Evolutionary conservation across 1,284 basidiomycete genomes (phyloP), one percentile per base, ranked within the genome.

Genomic region (Acaromyces ingoldii): DNA sequence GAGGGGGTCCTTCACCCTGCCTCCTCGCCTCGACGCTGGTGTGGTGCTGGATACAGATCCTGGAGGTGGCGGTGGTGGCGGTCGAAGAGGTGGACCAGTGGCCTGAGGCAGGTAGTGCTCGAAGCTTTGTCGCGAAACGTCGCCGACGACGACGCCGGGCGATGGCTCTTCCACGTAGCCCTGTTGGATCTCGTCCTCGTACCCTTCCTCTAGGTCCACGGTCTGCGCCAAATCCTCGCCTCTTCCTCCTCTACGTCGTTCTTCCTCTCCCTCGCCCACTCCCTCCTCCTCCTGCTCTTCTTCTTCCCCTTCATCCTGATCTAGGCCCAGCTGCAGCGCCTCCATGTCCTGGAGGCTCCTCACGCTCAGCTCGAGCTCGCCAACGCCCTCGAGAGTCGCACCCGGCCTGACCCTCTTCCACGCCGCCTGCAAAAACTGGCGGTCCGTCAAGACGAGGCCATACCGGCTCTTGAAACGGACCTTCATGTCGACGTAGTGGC

Each of bases 401-500:
- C n/a, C n/a, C n/a, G n/a, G n/a, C n/a, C n/a, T n/a, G n/a, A n/a
- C n/a, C n/a, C n/a, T n/a, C n/a, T n/a, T n/a, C n/a, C n/a, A n/a
- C n/a, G 49, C 28, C 6, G 29, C 45, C 21, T 55, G 24, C 38
- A 38, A 26, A 11, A 30, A 21, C 21, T 25, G 17, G 21, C 21
- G 6, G n/a, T 22, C 29, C 24, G 17, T 26, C 6, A 46, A 21
- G n/a, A 47, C 4, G 2, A 26, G 19, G 10, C 36, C 26, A 30
- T 19, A 39, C 42, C 26, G 49, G 17, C n/a, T 26, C 19, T 49
- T 26, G n/a, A 29, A 10, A 13, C 17, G 7, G 38, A 40, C 17
- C 28, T 31, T 17, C 49, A 51, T 51, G n/a, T 51, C 28, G 21
- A 51, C 49, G 26, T 28, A 51, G 2, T 21, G 13, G 2, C 26